Base-by-base conservation (phyloP, 257 asterid species). In the Nicotiana sylvestris region DNA sequence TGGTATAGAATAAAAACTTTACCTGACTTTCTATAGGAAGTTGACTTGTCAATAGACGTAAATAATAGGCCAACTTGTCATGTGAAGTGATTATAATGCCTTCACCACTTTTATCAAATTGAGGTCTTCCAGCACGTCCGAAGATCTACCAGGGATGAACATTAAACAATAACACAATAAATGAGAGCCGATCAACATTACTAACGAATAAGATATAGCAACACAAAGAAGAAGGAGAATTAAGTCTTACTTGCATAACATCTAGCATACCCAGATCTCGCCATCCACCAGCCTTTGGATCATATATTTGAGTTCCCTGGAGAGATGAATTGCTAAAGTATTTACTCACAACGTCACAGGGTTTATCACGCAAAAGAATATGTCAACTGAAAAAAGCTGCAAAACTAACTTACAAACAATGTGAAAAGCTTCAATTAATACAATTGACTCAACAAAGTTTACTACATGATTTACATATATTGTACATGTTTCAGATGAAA, bases 51-150 rank as follows among this genome's bases (percentile, higher is more conserved):
- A 96, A 83, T 76, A 96, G 98, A 74, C 98, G 92, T 87, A 96
- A 88, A 87, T 96, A 96, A 87, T 92, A 93, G 32, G 98, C 95
- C 83, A 96, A 86, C 84, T 96, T 96, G 66, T 96, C 98, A 76
- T 96, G 98, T 77, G 86, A 81, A 35, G 99, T 96, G 86, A 96
- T 90, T 88, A 96, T 96, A 87, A 94, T 92, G 86, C 99, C 99
- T 94, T 96, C 99, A 81, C 99, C 99, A 88, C 99, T 96, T 90
- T 90, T 94, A 85, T 96, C 99, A 87, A 96, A 96, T 85, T 96
- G 99, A 43, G 99, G 99, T 85, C 99, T 94, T 76, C 99, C 99
- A 86, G 99, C 99, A 89, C 99, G 99, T 82, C 99, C 99, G 85
- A 96, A 96, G 81, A 96, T 96, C 99, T 96, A 87, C 9, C 85